Percentiles rank a stretch among this genome's conserved stretches.
Evolutionary conservation across 192 early-diverging fungal genomes (phyloP).

Genomic region (Linnemannia exigua): DNA sequence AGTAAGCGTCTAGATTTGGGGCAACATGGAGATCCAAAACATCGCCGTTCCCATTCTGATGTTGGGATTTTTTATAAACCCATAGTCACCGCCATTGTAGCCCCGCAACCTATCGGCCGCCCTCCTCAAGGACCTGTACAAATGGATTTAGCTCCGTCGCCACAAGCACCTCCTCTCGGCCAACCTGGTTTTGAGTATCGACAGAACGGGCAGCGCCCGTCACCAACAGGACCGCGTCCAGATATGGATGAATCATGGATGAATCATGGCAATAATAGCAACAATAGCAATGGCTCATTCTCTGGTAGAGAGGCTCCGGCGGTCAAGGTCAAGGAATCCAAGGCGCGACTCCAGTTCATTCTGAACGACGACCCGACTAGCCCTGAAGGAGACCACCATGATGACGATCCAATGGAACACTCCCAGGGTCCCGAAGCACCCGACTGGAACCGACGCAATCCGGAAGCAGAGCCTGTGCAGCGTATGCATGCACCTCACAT

Average conservation of each 20-base stretch:
- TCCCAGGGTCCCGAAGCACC: conserved; percentile 5
- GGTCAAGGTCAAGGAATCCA: conserved; percentile 32
- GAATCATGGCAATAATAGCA: conserved; percentile 4
- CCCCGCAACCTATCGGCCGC: conserved; percentile 11
- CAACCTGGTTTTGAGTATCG: neutral
- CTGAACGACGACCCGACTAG: conserved; percentile 38
- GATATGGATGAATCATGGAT: conserved; percentile 13
- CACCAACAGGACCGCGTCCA: neutral
- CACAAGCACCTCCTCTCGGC: neutral
- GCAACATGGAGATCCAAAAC: conserved; percentile 27
- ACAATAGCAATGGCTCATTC: neutral
- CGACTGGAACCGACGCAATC: conserved; percentile 8
- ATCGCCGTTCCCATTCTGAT: conserved; percentile 45
- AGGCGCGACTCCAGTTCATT: conserved; percentile 47
- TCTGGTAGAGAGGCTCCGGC: neutral
- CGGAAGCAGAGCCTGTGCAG: neutral
- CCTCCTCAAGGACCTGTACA: neutral
- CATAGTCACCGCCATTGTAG: conserved; percentile 9
- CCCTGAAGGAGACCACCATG: conserved; percentile 14
- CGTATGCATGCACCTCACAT: neutral
- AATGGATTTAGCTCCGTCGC: neutral
- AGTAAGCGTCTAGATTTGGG: conserved; percentile 39
- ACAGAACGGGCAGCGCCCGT: neutral
- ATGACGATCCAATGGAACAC: conserved; percentile 14
- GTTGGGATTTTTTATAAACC: conserved; percentile 23